Percentiles rank a stretch among this genome's conserved stretches.
Evolutionary conservation across 768 basidiomycete genomes (phyloP).

Genomic region (Clavaria fumosa): DNA sequence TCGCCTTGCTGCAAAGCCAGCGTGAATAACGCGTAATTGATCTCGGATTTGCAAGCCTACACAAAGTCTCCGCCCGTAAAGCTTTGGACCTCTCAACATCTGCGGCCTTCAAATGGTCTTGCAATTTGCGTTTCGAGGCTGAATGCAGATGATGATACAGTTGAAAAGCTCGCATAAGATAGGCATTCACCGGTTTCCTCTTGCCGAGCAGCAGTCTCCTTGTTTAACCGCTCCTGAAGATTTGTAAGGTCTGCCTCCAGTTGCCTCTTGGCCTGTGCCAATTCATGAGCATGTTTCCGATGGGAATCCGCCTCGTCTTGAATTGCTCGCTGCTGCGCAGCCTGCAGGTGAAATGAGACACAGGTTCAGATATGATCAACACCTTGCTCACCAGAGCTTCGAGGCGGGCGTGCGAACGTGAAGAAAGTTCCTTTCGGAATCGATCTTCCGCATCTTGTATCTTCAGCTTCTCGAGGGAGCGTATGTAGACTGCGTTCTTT

Average conservation of each 20-base stretch:
- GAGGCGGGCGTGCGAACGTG: conserved; percentile 21
- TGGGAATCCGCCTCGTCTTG: conserved; percentile 53
- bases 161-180: too few relatives aligned
- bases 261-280: conserved; percentile 38
- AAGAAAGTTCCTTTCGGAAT: conserved; percentile 34
- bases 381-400: conserved; percentile 36
- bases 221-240: conserved; percentile 41
- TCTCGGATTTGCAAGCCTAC: conserved; percentile 20
- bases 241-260: conserved; percentile 38
- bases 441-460: conserved; percentile 42
- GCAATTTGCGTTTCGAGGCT: conserved; percentile 45
- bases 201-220: conserved; percentile 26
- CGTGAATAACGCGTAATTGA: conserved; percentile 5
- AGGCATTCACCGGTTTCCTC: conserved; percentile 39
- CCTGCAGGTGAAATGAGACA: conserved; percentile 20
- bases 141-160: neutral
- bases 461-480: conserved; percentile 77
- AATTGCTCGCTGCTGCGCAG: conserved; percentile 48
- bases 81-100: conserved; percentile 56
- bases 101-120: conserved; percentile 45
- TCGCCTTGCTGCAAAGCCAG: conserved; percentile 32
- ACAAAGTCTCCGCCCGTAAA: conserved; percentile 45
- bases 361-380: conserved; percentile 3
- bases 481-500: conserved; percentile 59
- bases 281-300: conserved; percentile 46